Conservation (phyloP, 176 grass and related monocot genomes). For the Triticum dicoccoides region DNA sequence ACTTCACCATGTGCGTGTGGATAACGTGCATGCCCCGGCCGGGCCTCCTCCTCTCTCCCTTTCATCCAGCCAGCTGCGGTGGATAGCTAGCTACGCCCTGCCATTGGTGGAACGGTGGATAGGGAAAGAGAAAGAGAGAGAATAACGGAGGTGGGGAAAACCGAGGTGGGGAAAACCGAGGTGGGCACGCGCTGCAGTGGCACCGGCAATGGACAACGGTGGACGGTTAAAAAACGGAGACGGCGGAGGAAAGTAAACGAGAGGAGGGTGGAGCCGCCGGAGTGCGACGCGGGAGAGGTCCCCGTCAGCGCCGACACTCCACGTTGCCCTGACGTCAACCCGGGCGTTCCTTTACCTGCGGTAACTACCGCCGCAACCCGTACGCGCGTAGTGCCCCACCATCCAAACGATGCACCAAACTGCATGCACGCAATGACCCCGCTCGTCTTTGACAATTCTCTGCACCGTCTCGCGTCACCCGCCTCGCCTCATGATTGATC, state of each 20-base stretch:
- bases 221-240: constrained; percentile 28
- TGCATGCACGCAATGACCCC: neutral
- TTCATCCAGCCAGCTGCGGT: neutral
- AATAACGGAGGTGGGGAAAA: neutral
- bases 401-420: neutral
- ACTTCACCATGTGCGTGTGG: neutral
- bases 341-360: constrained; percentile 33
- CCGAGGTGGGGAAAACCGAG: constrained; percentile 1
- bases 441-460: constrained; percentile 29
- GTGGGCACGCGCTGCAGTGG: neutral
- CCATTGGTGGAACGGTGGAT: neutral
- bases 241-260: constrained; percentile 54
- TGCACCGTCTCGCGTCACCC: neutral
- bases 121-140: neutral
- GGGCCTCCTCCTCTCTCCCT: neutral
- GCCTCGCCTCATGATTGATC: constrained; percentile 28
- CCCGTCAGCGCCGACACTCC: constrained; percentile 57
- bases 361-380: constrained; percentile 47
- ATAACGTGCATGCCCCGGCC: constrained; percentile 15
- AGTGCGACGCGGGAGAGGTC: constrained; percentile 27
- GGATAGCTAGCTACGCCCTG: neutral
- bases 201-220: constrained; percentile 15
- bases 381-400: neutral
- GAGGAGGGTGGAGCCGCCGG: neutral
- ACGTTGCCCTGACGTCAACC: constrained; percentile 60